These are phyloP conservation scores for Syncephalastrum monosporum DNA, from an alignment of 371 early-diverging fungal species.

Conservation along the genomic window DNA sequence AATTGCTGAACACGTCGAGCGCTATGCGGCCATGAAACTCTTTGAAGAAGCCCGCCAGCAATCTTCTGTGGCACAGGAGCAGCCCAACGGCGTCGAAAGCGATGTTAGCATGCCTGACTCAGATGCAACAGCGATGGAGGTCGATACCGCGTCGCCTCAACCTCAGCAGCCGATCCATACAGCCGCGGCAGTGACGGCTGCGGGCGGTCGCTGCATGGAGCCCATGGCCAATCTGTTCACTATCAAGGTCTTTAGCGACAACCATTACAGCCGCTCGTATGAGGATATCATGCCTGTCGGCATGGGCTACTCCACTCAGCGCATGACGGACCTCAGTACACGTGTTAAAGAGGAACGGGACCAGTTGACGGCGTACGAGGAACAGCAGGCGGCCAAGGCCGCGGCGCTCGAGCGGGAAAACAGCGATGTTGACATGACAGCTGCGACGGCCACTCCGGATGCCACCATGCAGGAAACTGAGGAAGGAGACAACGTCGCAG, in stretches of 20 bases:
- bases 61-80: neutral
- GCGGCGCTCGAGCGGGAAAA: neutral
- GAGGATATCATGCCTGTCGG: conserved; percentile 7
- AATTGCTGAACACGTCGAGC: conserved; percentile 34
- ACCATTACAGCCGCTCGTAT: neutral
- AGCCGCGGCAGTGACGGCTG: conserved; percentile 45
- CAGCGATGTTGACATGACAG: conserved; percentile 3
- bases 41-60: conserved; percentile 31
- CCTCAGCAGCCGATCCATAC: conserved; percentile 36
- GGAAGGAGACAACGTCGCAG: conserved; percentile 7
- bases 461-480: conserved; percentile 12
- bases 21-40: conserved; percentile 36
- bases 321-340: conserved; percentile 12
- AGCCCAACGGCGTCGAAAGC: neutral
- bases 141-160: conserved; percentile 2
- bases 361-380: conserved; percentile 5
- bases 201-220: conserved; percentile 34
- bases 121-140: conserved; percentile 8
- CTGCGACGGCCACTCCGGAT: conserved; percentile 22
- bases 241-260: conserved; percentile 36
- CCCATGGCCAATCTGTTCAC: conserved; percentile 43
- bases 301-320: neutral
- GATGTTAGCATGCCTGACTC: neutral
- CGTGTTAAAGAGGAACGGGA: conserved; percentile 9
- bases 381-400: neutral